Evolutionary conservation across 2,329 filamentous ascomycete species (phyloP), one percentile per base, ranked within the genome.

Genomic region (Talaromyces verruculosus): DNA sequence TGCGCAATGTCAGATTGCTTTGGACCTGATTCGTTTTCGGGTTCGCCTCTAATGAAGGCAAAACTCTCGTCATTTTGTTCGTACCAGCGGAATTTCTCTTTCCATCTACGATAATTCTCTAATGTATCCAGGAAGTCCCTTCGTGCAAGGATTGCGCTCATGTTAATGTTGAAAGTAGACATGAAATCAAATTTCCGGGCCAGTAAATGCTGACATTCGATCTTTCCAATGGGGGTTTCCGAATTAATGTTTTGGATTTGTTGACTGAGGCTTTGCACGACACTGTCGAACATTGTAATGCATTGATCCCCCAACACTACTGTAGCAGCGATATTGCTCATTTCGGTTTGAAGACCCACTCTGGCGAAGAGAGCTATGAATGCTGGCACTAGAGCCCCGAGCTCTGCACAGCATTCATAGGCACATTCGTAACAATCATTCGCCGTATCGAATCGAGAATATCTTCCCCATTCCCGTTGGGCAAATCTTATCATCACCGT

Each of bases 361-460:
- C 69, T 69, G 51, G 61, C 57, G 13, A 67, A 67, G 8, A 70
- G 25, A 5, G 68, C 64, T 41, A 72, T 69, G 45, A 72, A 69
- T 10, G 68, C 41, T 2, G 70, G 68, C 3, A 72, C 59, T 3
- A 66, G 53, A 33, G 68, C 69, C 1, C 45, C 65, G 4, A 69
- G 59, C 3, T 68, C 57, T 57, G 67, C 49, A 2, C 63, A 66
- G 1, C 71, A 51, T 61, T 69, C 67, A 55, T 68, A 70, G 2
- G 68, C 71, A 58, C 69, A 72, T 61, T 72, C 71, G 65, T 68
- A 72, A 1, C 67, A 67, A 1, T 64, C 28, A 22, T 69, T 37
- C 5, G 71, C 68, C 1, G 64, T 68, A 45, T 72, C 70, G 63
- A 72, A 65, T 25, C 65, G 68, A n/a, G 66, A 69, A 22, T 69